A percentile compares a stretch with the other conserved stretches of the same genome.
These are phyloP conservation scores for Claviceps sp. DNA, from an alignment of 2,329 filamentous ascomycete genomes.

Conservation along the genomic window DNA sequence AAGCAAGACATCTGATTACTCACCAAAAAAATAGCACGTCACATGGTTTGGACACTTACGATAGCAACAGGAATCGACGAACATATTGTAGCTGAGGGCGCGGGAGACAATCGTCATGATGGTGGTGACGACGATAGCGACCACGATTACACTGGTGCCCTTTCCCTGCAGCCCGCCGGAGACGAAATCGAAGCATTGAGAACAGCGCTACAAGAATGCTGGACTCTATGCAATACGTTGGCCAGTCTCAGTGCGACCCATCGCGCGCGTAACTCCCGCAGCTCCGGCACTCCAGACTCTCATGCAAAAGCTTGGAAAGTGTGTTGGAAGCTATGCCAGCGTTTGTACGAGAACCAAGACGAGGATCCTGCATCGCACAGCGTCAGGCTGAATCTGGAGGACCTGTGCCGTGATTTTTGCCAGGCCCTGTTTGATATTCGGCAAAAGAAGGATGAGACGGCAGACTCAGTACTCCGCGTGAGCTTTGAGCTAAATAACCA, in stretches of 20 bases:
- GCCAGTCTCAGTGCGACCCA: conserved; percentile 76
- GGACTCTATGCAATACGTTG: conserved; percentile 86
- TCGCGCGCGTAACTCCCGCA: conserved; percentile 64
- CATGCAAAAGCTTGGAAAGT: conserved; percentile 87
- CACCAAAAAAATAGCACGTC: background rate
- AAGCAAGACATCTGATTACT: conserved; percentile 13
- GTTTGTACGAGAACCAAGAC: conserved; percentile 69
- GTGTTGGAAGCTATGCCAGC: conserved; percentile 87
- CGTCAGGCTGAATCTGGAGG: conserved; percentile 56
- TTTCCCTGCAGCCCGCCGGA: conserved; percentile 31
- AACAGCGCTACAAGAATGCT: conserved; percentile 73
- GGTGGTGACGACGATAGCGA: conserved; percentile 36
- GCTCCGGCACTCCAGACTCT: conserved; percentile 57
- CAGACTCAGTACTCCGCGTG: conserved; percentile 78
- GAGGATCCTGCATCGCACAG: conserved; percentile 53
- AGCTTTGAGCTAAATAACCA: conserved; percentile 95
- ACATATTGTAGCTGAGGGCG: conserved; percentile 30
- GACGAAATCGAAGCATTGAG: conserved; percentile 56
- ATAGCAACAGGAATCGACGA: conserved; percentile 38
- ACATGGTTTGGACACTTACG: background rate
- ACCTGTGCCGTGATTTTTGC: conserved; percentile 84
- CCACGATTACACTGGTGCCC: conserved; percentile 28
- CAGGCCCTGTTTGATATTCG: conserved; percentile 82
- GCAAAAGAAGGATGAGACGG: conserved; percentile 59
- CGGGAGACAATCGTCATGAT: conserved; percentile 17